Percentiles rank a stretch among this genome's conserved stretches.
phyloP scores from a whole-genome alignment of 257 asterid species.

The Scutellaria baicalensis region DNA sequence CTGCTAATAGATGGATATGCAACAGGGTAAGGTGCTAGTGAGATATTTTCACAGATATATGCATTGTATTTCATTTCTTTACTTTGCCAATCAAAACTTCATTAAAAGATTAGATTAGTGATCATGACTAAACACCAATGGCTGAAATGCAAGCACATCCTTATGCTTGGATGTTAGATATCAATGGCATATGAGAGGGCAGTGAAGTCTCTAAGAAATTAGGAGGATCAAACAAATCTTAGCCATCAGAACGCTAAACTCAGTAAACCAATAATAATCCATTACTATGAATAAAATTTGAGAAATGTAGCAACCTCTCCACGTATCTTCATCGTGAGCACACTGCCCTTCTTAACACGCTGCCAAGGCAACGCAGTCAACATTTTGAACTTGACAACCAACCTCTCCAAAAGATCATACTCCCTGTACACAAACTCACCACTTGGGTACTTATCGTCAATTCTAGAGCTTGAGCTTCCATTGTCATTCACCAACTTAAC shows the following conservation, averaged over 20 bases:
- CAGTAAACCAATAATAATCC: neutral
- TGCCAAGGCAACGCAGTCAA: conserved; percentile 83
- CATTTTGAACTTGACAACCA: conserved; percentile 71
- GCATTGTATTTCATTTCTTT: neutral
- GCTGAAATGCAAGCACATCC: neutral
- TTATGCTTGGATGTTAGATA: neutral
- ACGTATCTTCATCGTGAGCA: conserved; percentile 72
- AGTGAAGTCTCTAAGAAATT: neutral
- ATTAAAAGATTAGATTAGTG: neutral
- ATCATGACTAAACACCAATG: neutral
- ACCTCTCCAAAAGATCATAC: conserved; percentile 51
- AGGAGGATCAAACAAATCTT: neutral
- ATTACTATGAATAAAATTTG: neutral
- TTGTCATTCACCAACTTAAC: conserved; percentile 17
- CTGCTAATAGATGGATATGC: no score
- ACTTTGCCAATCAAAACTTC: no score
- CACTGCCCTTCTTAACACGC: conserved; percentile 90
- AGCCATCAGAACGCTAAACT: neutral
- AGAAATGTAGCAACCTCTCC: conserved; percentile 55
- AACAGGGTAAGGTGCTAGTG: no score
- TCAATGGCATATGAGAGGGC: neutral
- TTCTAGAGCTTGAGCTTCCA: conserved; percentile 14
- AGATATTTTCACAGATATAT: no score
- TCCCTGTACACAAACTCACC: conserved; percentile 75
- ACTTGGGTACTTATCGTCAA: conserved; percentile 48